Conservation (phyloP, 2,329 filamentous ascomycete species). For the Cercospora zeae-maydis region DNA sequence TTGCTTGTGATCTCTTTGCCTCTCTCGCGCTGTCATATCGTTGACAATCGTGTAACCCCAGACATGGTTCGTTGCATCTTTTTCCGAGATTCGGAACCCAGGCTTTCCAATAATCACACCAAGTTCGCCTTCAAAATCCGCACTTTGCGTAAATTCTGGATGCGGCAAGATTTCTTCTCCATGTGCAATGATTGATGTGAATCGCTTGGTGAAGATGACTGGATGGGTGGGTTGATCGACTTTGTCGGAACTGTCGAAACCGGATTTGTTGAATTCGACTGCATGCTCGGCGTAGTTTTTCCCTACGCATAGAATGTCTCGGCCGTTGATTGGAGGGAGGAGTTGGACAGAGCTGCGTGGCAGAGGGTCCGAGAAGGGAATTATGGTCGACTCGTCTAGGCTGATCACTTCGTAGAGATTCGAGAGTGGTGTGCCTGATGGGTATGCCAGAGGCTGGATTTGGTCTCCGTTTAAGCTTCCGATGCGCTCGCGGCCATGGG, state of each 20-base stretch:
- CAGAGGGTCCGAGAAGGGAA: constrained; percentile 36
- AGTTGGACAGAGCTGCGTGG: constrained; percentile 40
- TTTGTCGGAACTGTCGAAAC: constrained; percentile 56
- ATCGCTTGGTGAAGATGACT: constrained; percentile 56
- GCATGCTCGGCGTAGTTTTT: constrained; percentile 59
- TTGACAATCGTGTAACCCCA: constrained; percentile 59
- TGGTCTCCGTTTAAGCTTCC: constrained; percentile 26
- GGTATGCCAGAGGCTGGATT: constrained; percentile 46
- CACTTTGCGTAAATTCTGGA: constrained; percentile 47
- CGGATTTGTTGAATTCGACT: constrained; percentile 55
- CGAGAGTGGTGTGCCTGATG: constrained; percentile 46
- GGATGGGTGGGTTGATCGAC: constrained; percentile 51
- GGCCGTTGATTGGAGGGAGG: constrained; percentile 47
- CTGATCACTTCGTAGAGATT: constrained; percentile 54
- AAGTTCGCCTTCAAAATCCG: constrained; percentile 57
- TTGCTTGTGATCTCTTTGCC: constrained; percentile 58
- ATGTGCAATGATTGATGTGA: constrained; percentile 51
- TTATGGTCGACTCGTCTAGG: constrained; percentile 42
- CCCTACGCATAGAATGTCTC: constrained; percentile 55
- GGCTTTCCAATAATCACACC: constrained; percentile 54
- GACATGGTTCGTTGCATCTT: constrained; percentile 50
- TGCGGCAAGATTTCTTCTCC: constrained; percentile 49
- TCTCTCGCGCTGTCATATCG: constrained; percentile 54
- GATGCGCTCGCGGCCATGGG: neutral
- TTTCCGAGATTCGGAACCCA: constrained; percentile 44